These are phyloP conservation scores for Scheffersomyces lignosus DNA, from an alignment of 805 yeast species.

Conservation along the genomic window DNA sequence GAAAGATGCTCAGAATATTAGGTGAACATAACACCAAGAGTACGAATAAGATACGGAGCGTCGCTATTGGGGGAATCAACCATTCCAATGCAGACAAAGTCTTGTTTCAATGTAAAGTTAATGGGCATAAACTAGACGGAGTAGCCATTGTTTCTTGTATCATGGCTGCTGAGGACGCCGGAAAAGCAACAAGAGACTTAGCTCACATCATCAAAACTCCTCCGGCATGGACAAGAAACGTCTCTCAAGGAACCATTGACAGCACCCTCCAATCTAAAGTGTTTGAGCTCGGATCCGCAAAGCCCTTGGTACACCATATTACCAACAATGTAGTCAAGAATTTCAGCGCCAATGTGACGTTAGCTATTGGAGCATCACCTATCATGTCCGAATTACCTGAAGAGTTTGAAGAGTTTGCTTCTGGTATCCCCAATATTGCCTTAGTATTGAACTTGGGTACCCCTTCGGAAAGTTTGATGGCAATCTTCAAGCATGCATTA, in stretches of 20 bases:
- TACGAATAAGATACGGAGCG: slow-evolving; percentile 50
- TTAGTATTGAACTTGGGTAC: slow-evolving; percentile 79
- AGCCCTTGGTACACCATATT: slow-evolving; percentile 81
- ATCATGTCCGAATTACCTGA: slow-evolving; percentile 75
- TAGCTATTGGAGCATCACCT: slow-evolving; percentile 85
- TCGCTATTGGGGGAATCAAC: slow-evolving; percentile 80
- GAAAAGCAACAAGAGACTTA: slow-evolving; percentile 45
- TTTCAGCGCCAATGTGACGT: slow-evolving; percentile 81
- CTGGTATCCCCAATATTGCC: slow-evolving; percentile 47
- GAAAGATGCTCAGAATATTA: slow-evolving; percentile 51
- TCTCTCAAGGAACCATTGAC: neutral
- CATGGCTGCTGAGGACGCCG: slow-evolving; percentile 63
- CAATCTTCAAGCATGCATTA: slow-evolving; percentile 51
- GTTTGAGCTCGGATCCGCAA: slow-evolving; percentile 6
- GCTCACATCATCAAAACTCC: slow-evolving; percentile 27
- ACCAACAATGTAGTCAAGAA: slow-evolving; percentile 88
- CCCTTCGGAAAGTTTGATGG: slow-evolving; percentile 45
- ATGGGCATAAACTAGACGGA: slow-evolving; percentile 64
- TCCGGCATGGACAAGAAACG: slow-evolving; percentile 8
- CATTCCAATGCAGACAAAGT: slow-evolving; percentile 60
- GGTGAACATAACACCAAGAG: slow-evolving; percentile 22
- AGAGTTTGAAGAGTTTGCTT: slow-evolving; percentile 69
- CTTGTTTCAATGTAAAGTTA: slow-evolving; percentile 46
- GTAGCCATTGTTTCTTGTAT: slow-evolving; percentile 86
- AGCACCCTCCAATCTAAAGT: too few relatives aligned